phyloP scores from a whole-genome alignment of 2,329 filamentous ascomycete genomes.

The Aspergillus amoenus region DNA sequence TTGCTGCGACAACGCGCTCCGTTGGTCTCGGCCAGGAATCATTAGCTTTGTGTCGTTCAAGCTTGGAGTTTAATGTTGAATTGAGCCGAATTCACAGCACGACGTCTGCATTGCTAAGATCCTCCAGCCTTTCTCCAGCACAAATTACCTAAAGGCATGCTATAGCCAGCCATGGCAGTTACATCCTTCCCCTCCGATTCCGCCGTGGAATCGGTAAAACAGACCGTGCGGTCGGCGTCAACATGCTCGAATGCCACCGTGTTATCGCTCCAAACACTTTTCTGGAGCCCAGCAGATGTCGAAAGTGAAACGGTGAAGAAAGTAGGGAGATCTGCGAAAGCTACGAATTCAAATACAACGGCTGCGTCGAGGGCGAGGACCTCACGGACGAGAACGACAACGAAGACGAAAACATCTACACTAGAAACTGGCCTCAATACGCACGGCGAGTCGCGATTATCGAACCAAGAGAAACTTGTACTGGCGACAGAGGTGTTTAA shows the following conservation, averaged over 20 bases:
- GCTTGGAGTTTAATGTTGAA: not conserved
- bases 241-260: slow-evolving; percentile 53
- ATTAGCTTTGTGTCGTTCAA: not conserved
- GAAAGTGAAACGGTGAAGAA: slow-evolving; percentile 22
- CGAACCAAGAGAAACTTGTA: slow-evolving; percentile 39
- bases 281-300: slow-evolving; percentile 29
- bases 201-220: slow-evolving; percentile 50
- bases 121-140: not conserved
- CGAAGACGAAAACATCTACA: slow-evolving; percentile 24
- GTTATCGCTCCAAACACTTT: slow-evolving; percentile 39
- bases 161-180: slow-evolving; percentile 29
- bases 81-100: not conserved
- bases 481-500: slow-evolving; percentile 50
- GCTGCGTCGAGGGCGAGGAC: slow-evolving; percentile 25
- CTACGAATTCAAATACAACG: slow-evolving; percentile 18
- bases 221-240: slow-evolving; percentile 53
- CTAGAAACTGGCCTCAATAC: slow-evolving; percentile 28
- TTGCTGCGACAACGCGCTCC: slow-evolving; percentile 32
- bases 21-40: not conserved
- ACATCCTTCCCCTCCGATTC: slow-evolving; percentile 31
- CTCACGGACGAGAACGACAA: slow-evolving; percentile 11
- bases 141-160: not conserved
- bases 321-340: slow-evolving; percentile 26
- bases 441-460: slow-evolving; percentile 28
- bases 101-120: not conserved